Evolutionary conservation across 1,284 basidiomycete genomes (phyloP).

Genomic region (Cryptococcus floricola): DNA sequence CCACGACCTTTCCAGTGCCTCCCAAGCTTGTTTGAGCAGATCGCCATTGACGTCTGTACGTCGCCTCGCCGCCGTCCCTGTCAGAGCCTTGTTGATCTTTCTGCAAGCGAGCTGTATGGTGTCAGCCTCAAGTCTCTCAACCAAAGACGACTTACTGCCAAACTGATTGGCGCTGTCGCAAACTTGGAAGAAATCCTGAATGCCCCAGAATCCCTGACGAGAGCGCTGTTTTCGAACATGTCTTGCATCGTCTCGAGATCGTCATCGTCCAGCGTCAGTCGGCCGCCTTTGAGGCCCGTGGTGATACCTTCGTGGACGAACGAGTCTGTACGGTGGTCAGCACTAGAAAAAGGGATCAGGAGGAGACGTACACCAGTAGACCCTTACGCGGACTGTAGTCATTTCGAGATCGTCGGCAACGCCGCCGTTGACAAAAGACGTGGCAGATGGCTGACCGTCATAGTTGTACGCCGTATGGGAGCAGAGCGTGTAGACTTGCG

Average conservation of each 20-base stretch:
- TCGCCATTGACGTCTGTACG: slow-evolving; percentile 60
- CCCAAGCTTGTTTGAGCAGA: slow-evolving; percentile 69
- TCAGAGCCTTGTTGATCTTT: slow-evolving; percentile 67
- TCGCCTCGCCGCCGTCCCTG: slow-evolving; percentile 65
- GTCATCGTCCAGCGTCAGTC: slow-evolving; percentile 62
- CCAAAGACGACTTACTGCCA: slow-evolving; percentile 49
- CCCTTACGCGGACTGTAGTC: slow-evolving; percentile 60
- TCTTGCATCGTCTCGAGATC: slow-evolving; percentile 66
- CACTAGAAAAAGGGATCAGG: not conserved
- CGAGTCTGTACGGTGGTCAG: slow-evolving; percentile 44
- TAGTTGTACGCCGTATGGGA: slow-evolving; percentile 55
- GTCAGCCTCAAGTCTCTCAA: too few species aligned
- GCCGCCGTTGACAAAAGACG: slow-evolving; percentile 28
- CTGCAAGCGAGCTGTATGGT: slow-evolving; percentile 58
- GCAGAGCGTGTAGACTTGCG: slow-evolving; percentile 68
- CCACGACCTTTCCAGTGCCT: slow-evolving; percentile 72
- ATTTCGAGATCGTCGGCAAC: slow-evolving; percentile 51
- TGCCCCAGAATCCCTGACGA: slow-evolving; percentile 41
- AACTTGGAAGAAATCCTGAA: slow-evolving; percentile 47
- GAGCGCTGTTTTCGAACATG: slow-evolving; percentile 55
- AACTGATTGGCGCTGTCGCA: slow-evolving; percentile 63
- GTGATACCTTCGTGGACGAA: slow-evolving; percentile 74
- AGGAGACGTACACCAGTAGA: slow-evolving; percentile 64
- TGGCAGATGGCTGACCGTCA: slow-evolving; percentile 52
- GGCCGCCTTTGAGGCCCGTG: slow-evolving; percentile 71